A percentile compares a stretch with the other conserved stretches of the same genome.
Conservation (phyloP, 2,329 filamentous ascomycete genomes). For the Zymoseptoria tritici region DNA sequence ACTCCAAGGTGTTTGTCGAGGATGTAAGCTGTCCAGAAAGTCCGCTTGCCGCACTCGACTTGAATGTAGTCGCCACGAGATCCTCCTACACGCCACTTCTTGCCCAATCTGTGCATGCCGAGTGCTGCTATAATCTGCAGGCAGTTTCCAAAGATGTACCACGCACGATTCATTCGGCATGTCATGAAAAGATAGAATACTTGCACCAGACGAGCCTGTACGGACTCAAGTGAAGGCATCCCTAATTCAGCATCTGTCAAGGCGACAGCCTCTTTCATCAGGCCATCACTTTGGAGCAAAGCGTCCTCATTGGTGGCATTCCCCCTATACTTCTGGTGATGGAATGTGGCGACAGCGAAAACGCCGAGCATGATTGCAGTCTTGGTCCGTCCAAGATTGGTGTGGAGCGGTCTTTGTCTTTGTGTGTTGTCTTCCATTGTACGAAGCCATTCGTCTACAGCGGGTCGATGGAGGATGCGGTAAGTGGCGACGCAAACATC, state of each 20-base stretch:
- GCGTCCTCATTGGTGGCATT: constrained; percentile 31
- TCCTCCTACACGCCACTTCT: not conserved
- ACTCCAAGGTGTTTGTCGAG: constrained; percentile 57
- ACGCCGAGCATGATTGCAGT: constrained; percentile 21
- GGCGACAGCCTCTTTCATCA: not conserved
- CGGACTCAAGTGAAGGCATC: constrained; percentile 7
- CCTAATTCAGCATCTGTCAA: constrained; percentile 11
- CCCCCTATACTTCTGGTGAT: constrained; percentile 33
- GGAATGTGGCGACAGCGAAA: constrained; percentile 7
- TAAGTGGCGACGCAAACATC: constrained; percentile 55
- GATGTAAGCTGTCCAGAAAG: constrained; percentile 58
- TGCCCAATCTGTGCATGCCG: constrained; percentile 8
- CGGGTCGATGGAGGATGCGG: constrained; percentile 50
- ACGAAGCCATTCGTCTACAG: constrained; percentile 41
- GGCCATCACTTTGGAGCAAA: not conserved
- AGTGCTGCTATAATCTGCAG: constrained; percentile 15
- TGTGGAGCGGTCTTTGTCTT: constrained; percentile 28
- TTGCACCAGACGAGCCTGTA: constrained; percentile 14
- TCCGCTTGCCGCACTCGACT: constrained; percentile 48
- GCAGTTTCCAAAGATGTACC: constrained; percentile 27
- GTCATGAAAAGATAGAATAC: constrained; percentile 14
- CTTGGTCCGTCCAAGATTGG: constrained; percentile 37
- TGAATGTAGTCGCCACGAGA: constrained; percentile 36
- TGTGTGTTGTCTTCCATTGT: constrained; percentile 17
- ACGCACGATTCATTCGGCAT: constrained; percentile 26